Conservation (phyloP, 192 early-diverging fungal genomes). For the Jimgerdemannia flammicorona region DNA sequence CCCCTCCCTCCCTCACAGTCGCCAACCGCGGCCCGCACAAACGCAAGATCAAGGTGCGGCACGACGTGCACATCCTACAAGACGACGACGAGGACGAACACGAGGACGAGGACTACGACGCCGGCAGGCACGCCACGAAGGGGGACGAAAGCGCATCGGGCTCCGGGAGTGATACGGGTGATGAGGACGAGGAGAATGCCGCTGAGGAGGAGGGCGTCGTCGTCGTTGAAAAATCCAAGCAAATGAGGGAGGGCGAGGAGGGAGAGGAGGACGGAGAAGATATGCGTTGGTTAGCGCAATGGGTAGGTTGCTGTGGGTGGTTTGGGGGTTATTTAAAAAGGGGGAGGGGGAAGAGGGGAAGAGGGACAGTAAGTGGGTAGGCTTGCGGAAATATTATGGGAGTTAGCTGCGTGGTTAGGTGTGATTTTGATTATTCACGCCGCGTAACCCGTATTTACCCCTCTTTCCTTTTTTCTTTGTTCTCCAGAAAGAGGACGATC, state of each 20-base stretch:
- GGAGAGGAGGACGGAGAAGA: slow-evolving; percentile 22
- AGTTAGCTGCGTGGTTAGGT: no score
- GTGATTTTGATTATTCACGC: no score
- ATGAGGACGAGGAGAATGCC: slow-evolving; percentile 1
- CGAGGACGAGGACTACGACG: slow-evolving; percentile 35
- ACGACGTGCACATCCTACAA: slow-evolving; percentile 29
- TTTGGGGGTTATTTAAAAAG: no score
- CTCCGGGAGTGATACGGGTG: slow-evolving; percentile 19
- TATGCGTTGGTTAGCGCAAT: slow-evolving; percentile 36
- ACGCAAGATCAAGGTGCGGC: slow-evolving; percentile 38
- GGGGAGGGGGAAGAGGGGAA: not conserved
- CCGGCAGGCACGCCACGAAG: slow-evolving; percentile 23
- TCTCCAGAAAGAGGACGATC: slow-evolving; percentile 46
- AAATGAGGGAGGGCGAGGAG: slow-evolving; percentile 5
- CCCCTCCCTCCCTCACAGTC: no score
- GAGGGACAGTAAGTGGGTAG: not conserved
- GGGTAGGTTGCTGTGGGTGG: slow-evolving; percentile 26
- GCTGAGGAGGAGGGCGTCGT: not conserved
- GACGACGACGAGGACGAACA: slow-evolving; percentile 34
- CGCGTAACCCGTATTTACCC: no score
- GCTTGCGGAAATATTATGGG: no score
- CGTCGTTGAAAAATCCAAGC: no score
- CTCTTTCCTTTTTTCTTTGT: not conserved
- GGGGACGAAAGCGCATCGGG: slow-evolving; percentile 29
- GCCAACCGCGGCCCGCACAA: slow-evolving; percentile 42